phyloP scores from a whole-genome alignment of 805 yeast genomes.

The Yarrowia porcina region DNA sequence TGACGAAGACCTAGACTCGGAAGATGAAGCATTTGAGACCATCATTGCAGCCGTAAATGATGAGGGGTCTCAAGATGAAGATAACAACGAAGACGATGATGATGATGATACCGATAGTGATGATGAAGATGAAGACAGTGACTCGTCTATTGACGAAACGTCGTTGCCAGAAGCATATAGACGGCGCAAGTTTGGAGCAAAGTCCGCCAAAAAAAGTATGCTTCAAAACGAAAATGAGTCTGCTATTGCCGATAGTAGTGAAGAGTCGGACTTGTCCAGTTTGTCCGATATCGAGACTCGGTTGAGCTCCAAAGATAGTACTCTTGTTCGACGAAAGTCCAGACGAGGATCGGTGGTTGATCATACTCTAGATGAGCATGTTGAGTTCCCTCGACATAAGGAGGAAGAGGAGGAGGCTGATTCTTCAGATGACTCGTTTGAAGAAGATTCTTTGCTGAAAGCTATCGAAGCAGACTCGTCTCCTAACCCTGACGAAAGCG shows the following conservation, averaged over 20 bases:
- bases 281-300: constrained; percentile 10
- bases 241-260: constrained; percentile 16
- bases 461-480: constrained; percentile 20
- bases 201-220: constrained; percentile 22
- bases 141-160: constrained; percentile 21
- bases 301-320: neutral
- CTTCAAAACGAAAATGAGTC: constrained; percentile 11
- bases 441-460: neutral
- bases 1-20: constrained; percentile 18
- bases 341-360: constrained; percentile 20
- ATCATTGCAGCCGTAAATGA: constrained; percentile 25
- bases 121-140: constrained; percentile 10
- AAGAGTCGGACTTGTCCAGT: constrained; percentile 11
- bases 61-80: constrained; percentile 19
- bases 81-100: neutral
- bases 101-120: neutral
- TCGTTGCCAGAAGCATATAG: constrained; percentile 24
- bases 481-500: constrained; percentile 5
- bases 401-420: neutral
- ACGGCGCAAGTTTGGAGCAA: constrained; percentile 25
- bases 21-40: constrained; percentile 26
- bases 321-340: neutral
- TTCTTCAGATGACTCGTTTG: constrained; percentile 16
- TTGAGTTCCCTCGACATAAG: constrained; percentile 8
- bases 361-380: constrained; percentile 24